These are phyloP conservation scores for Microglena sp. DNA, from an alignment of 139 green algal species.

Conservation along the genomic window DNA sequence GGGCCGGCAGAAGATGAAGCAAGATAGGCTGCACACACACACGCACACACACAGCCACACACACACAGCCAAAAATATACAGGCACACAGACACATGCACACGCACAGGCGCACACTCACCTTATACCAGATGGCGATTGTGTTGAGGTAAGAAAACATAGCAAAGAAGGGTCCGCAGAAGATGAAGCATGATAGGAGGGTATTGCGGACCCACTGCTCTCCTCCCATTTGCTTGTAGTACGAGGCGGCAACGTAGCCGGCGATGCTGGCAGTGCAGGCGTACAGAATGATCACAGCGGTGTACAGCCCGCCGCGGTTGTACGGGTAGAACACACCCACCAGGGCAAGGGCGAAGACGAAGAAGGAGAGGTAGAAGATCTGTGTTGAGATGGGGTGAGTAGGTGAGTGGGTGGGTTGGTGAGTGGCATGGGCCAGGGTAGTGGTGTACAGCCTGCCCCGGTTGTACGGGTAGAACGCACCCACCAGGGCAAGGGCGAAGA, in stretches of 20 bases:
- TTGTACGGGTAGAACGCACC: slow-evolving; percentile 91
- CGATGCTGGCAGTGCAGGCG: slow-evolving; percentile 67
- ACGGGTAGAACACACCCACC: slow-evolving; percentile 82
- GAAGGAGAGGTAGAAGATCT: slow-evolving; percentile 3
- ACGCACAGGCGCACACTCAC: slow-evolving; percentile 16
- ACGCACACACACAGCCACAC: no score
- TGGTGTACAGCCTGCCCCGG: no score
- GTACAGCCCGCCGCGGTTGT: slow-evolving; percentile 82
- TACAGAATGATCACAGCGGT: slow-evolving; percentile 79
- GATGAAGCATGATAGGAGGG: slow-evolving; percentile 65
- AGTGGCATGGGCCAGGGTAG: no score
- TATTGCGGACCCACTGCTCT: slow-evolving; percentile 65
- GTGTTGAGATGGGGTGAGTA: no score
- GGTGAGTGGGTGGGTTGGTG: no score
- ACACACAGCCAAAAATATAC: no score
- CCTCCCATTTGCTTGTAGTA: slow-evolving; percentile 83
- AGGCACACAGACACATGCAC: background rate
- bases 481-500: slow-evolving; percentile 75
- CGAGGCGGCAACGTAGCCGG: slow-evolving; percentile 35
- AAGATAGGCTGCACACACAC: no score
- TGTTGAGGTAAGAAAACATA: slow-evolving; percentile 78
- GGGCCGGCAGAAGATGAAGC: no score
- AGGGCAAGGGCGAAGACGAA: slow-evolving; percentile 72
- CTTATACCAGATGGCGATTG: slow-evolving; percentile 53
- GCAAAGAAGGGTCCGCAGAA: slow-evolving; percentile 71